A percentile compares a stretch with the other conserved stretches of the same genome.
Conservation (phyloP, 2,329 filamentous ascomycete genomes). For the Alternaria panax region DNA sequence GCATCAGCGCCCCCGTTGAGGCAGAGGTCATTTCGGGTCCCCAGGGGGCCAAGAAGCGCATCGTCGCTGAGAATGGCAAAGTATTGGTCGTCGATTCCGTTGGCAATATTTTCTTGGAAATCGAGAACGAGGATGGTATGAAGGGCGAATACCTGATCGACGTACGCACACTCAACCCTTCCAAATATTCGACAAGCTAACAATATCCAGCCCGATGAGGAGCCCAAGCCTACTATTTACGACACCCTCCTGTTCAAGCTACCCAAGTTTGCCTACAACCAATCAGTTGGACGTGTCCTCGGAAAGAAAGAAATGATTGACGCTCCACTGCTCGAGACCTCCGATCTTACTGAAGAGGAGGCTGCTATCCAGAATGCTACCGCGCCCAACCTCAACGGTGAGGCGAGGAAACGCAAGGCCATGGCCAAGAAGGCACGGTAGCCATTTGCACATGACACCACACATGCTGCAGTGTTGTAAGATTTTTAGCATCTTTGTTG, state of each 20-base stretch:
- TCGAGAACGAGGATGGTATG: conserved; percentile 85
- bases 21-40: conserved; percentile 63
- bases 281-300: conserved; percentile 54
- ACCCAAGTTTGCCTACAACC: conserved; percentile 74
- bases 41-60: conserved; percentile 81
- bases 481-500: conserved; percentile 4
- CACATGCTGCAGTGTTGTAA: background rate
- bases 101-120: conserved; percentile 94
- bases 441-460: background rate
- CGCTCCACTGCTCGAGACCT: conserved; percentile 45
- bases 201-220: conserved; percentile 72
- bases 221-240: conserved; percentile 75
- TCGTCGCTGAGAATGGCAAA: conserved; percentile 95
- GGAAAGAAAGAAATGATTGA: conserved; percentile 49
- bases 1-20: conserved; percentile 64
- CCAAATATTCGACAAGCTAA: conserved; percentile 22
- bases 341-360: conserved; percentile 49
- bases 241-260: conserved; percentile 85
- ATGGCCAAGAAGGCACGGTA: conserved; percentile 40
- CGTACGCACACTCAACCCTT: conserved; percentile 58
- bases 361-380: conserved; percentile 53
- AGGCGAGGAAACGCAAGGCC: conserved; percentile 52
- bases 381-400: conserved; percentile 55
- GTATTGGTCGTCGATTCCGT: conserved; percentile 88
- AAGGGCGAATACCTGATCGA: conserved; percentile 86